Evolutionary conservation across 257 asterid species (phyloP), one percentile per base, ranked within the genome.

Genomic region (Agastache rugosa): DNA sequence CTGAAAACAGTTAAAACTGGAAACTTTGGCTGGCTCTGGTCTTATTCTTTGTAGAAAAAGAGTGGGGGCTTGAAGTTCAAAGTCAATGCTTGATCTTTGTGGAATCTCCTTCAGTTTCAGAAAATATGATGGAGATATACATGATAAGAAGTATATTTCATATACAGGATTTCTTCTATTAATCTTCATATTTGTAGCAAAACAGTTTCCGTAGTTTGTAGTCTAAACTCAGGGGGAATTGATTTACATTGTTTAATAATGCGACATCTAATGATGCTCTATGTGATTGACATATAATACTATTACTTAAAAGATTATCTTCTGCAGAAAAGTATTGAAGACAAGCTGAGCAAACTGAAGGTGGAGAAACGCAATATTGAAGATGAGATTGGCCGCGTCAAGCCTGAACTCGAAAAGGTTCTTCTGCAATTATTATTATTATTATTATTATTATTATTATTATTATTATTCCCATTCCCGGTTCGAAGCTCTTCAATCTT

Each of bases 241-340:
- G 14, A 62, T 64, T 64, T 69, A 34, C 62, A 65, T 66, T 69
- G 45, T 60, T 39, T 62, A 63, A 42, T 66, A 72, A 23, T 29
- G 35, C 55, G 53, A 23, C 37, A 17, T 48, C 12, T 71, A 51
- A 19, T 78, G 67, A 70, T 66, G 23, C 39, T 54, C 47, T 39
- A 23, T 64, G 15, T 31, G 41, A 35, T 48, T 50, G 27, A 34
- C 48, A 6, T 74, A 68, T 66, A 69, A 67, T 71, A 60, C 56
- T 61, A 20, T 72, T 63, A 51, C 70, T 70, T 69, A 58, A n/a
- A 73, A 51, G 67, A 34, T 47, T 19, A 45, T 78, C 65, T 75
- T 67, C 60, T 83, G 80, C 97, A 95, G 99, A 90, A 81, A 85
- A 92, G 98, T 81, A 92, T 90, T 10, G 92, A 87, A 75, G 99